Evolutionary conservation across 768 basidiomycete species (phyloP).

Genomic region (Lentinula sp.): DNA sequence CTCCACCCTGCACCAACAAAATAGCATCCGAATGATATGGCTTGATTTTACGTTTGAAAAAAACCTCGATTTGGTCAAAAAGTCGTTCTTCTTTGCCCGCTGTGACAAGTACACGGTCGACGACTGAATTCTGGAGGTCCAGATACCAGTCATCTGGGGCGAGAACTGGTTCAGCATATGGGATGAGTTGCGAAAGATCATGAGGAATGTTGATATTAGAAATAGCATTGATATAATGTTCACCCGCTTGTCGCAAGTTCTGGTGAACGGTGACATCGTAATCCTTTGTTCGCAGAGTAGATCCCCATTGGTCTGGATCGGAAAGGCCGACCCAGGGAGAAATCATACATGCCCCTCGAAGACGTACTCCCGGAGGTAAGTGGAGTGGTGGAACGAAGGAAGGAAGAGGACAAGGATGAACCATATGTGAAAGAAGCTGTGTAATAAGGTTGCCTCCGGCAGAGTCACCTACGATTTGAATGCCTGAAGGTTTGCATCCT

Average conservation of each 20-base stretch:
- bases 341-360: slow-evolving; percentile 28
- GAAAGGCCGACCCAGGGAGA: slow-evolving; percentile 21
- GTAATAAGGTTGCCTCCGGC: slow-evolving; percentile 15
- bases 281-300: slow-evolving; percentile 11
- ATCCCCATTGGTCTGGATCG: slow-evolving; percentile 15
- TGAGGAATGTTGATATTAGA: background rate
- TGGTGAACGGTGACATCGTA: slow-evolving; percentile 17
- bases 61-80: slow-evolving; percentile 22
- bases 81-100: slow-evolving; percentile 28
- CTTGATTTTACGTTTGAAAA: background rate
- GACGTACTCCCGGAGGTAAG: slow-evolving; percentile 16
- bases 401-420: slow-evolving; percentile 13
- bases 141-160: slow-evolving; percentile 31
- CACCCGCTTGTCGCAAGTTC: slow-evolving; percentile 14
- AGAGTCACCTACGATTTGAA: slow-evolving; percentile 15
- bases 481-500: slow-evolving; percentile 11
- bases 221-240: background rate
- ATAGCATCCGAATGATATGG: slow-evolving; percentile 12
- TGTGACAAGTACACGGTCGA: slow-evolving; percentile 29
- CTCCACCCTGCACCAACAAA: slow-evolving; percentile 23
- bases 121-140: slow-evolving; percentile 19
- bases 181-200: background rate
- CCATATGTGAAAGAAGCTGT: slow-evolving; percentile 15
- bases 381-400: background rate
- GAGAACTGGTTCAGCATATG: slow-evolving; percentile 22